phyloP scores from a whole-genome alignment of 257 asterid genomes.

The Ilex asprella region DNA sequence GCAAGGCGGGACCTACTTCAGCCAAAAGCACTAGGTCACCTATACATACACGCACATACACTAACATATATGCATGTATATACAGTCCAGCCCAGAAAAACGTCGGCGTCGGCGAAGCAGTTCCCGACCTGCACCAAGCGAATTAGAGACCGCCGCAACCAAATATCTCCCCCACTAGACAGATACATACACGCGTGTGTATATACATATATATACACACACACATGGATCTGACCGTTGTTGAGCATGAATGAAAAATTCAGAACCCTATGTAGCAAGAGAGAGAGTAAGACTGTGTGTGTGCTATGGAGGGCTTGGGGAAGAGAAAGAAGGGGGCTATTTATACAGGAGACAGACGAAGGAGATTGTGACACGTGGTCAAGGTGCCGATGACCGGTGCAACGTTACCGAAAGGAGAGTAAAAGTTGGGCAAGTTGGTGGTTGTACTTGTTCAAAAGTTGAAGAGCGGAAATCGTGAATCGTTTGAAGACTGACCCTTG shows the following conservation, averaged over 20 bases:
- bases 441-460: not conserved
- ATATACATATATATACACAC: not conserved
- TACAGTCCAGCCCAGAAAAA: not conserved
- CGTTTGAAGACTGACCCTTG: too few species aligned
- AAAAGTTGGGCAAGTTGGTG: slow-evolving; percentile 1
- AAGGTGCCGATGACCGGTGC: slow-evolving; percentile 6
- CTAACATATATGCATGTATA: slow-evolving; percentile 8
- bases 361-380: slow-evolving; percentile 34
- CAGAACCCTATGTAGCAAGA: slow-evolving; percentile 7
- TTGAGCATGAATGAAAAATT: not conserved
- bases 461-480: too few species aligned
- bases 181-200: slow-evolving; percentile 3
- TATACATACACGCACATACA: slow-evolving; percentile 3
- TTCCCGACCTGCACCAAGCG: slow-evolving; percentile 62
- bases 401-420: slow-evolving; percentile 12
- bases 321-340: slow-evolving; percentile 12
- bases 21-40: slow-evolving; percentile 8
- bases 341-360: slow-evolving; percentile 25
- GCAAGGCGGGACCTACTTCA: slow-evolving; percentile 70
- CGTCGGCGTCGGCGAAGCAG: slow-evolving; percentile 19
- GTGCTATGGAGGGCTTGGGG: not conserved
- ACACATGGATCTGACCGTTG: too few species aligned
- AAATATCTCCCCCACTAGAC: slow-evolving; percentile 1
- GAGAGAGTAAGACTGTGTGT: not conserved
- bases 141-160: slow-evolving; percentile 44